Percentiles rank a stretch among this genome's conserved stretches.
Conservation (phyloP, 2,329 filamentous ascomycete genomes). For the Aspergillus sp. region DNA sequence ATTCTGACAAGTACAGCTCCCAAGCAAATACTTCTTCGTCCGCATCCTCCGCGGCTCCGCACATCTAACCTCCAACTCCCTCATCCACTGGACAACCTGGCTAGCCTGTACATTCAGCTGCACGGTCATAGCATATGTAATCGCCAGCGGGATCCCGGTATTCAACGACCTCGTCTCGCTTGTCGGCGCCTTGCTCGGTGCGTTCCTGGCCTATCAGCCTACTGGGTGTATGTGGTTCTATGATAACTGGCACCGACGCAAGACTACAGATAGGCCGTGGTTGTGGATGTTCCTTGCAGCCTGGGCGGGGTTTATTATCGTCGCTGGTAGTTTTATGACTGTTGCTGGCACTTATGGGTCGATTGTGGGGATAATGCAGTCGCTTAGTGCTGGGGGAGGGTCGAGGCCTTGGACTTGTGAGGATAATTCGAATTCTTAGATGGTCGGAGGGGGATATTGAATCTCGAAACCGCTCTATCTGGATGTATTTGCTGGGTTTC, state of each 20-base stretch:
- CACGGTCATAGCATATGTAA: slow-evolving; percentile 24
- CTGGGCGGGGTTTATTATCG: slow-evolving; percentile 2
- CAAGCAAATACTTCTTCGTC: slow-evolving; percentile 24
- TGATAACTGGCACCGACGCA: slow-evolving; percentile 3
- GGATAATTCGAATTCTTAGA: slow-evolving; percentile 39
- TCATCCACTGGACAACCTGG: slow-evolving; percentile 25
- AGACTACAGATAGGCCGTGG: not conserved
- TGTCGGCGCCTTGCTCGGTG: slow-evolving; percentile 26
- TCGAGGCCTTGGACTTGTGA: slow-evolving; percentile 43
- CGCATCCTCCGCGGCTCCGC: slow-evolving; percentile 22
- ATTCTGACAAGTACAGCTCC: slow-evolving; percentile 5
- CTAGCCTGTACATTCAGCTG: slow-evolving; percentile 22
- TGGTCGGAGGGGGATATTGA: too few relatives aligned
- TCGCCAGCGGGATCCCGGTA: slow-evolving; percentile 28
- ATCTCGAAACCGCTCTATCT: too few relatives aligned
- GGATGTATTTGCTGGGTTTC: too few relatives aligned
- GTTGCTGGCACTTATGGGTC: slow-evolving; percentile 49
- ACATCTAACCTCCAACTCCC: slow-evolving; percentile 24
- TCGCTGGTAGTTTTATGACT: slow-evolving; percentile 44
- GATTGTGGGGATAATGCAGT: slow-evolving; percentile 41
- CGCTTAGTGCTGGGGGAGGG: slow-evolving; percentile 38
- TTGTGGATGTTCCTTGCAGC: not conserved
- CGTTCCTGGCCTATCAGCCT: slow-evolving; percentile 18
- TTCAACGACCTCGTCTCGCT: slow-evolving; percentile 26
- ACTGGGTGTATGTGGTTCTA: slow-evolving; percentile 25